Percentiles rank a stretch among this genome's conserved stretches.
Evolutionary conservation across 2,329 filamentous ascomycete genomes (phyloP).

Genomic region (Dactylella cylindrospora): DNA sequence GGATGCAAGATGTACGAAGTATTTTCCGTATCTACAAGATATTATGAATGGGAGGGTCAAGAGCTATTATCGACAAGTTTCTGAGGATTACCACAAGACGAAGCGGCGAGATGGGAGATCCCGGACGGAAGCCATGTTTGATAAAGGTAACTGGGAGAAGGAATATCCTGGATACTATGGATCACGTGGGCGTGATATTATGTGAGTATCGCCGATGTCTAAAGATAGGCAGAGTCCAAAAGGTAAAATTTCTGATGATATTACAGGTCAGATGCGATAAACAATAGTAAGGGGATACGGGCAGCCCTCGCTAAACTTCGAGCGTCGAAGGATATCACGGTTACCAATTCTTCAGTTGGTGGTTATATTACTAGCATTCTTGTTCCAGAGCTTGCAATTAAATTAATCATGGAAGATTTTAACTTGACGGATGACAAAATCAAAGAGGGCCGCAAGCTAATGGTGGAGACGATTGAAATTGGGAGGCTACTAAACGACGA

Average conservation of each 20-base stretch:
- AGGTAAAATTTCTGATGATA: neutral
- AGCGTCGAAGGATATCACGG: conserved; percentile 21
- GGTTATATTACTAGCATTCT: conserved; percentile 35
- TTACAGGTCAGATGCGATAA: conserved; percentile 32
- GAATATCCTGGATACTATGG: conserved; percentile 41
- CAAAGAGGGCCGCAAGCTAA: conserved; percentile 22
- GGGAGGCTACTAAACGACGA: conserved; percentile 26
- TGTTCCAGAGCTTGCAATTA: conserved; percentile 28
- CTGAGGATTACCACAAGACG: conserved; percentile 20
- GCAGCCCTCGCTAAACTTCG: conserved; percentile 14
- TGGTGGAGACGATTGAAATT: conserved; percentile 35
- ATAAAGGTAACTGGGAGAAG: conserved; percentile 31
- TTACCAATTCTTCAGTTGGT: conserved; percentile 8
- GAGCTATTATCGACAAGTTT: conserved; percentile 27
- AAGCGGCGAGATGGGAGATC: conserved; percentile 16
- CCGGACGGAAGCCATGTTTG: conserved; percentile 18
- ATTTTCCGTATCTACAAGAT: conserved; percentile 28
- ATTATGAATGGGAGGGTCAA: conserved; percentile 22
- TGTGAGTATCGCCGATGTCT: conserved; percentile 7
- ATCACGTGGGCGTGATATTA: conserved; percentile 33
- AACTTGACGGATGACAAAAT: conserved; percentile 22
- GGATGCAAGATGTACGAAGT: conserved; percentile 12
- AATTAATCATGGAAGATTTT: conserved; percentile 41
- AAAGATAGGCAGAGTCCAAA: neutral
- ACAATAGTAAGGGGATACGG: conserved; percentile 12